Base-by-base conservation (phyloP, 345 rosid species). In the Gossypium australe region DNA sequence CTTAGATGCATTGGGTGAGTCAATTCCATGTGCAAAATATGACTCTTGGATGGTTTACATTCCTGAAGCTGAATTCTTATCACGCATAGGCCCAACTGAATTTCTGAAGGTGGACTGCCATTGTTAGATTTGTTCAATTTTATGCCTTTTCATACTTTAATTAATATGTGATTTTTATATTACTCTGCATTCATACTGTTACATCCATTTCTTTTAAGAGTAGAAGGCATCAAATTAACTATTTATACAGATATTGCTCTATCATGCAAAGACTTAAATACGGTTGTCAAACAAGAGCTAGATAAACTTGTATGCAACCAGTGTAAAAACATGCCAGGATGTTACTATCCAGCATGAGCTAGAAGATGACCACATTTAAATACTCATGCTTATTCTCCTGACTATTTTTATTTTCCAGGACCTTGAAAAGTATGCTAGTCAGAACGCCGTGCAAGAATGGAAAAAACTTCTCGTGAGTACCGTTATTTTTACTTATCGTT, bases 21-120 rank as follows among this genome's bases (percentile, higher is more conserved):
- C 97, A 9, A 75, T 92, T 85, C 92, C 95, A 4, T 94, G 95
- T 79, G 85, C 58, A 34, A 90, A 80, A 2, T 94, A 94, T 78
- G 98, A 94, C 79, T 94, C 98, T 75, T 94, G 97, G 98, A 94
- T 84, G 97, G 98, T 94, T 29, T 92, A 89, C 77, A 74, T 94
- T 72, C 98, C 97, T 27, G 98, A 94, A 84, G 98, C 91, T 8
- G 97, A 94, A 52, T 90, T 94, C 85, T 84, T 92, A 80, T 94
- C 98, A 3, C 90, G 82, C 66, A 94, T 94, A 43, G 97, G 98
- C 34, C 97, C 97, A 29, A 89, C 97, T 1, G 97, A 92, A 74
- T 92, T 92, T 84, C 92, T 80, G 79, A 92, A 94, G 98, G 98
- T 94, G 72, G 70, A 52, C 60, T 75, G 14, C 60, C 11, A 9